Percentiles rank a stretch among this genome's conserved stretches.
phyloP scores from a whole-genome alignment of 2,329 filamentous ascomycete genomes.

The Fusarium beomiforme region DNA sequence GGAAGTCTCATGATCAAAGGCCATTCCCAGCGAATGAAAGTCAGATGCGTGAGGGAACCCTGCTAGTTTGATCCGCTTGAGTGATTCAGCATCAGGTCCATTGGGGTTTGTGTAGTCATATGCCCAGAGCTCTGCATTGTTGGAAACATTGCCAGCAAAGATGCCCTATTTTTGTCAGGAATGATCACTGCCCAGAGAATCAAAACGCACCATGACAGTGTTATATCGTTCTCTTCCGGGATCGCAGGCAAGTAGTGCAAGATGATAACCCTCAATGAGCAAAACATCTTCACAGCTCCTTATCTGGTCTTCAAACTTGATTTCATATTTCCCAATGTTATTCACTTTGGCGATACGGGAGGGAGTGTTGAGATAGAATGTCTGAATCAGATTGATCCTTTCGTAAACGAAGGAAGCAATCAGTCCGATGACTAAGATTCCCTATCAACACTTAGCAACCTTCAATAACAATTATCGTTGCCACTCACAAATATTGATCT shows the following conservation, averaged over 20 bases:
- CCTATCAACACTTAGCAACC: background rate
- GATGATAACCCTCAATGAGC: slow-evolving; percentile 47
- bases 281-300: slow-evolving; percentile 54
- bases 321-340: slow-evolving; percentile 37
- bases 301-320: slow-evolving; percentile 51
- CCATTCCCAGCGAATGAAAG: slow-evolving; percentile 54
- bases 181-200: fast-evolving
- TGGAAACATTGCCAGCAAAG: slow-evolving; percentile 24
- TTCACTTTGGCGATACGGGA: slow-evolving; percentile 42
- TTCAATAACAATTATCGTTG: fast-evolving
- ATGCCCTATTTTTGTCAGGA: slow-evolving; percentile 39
- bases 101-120: slow-evolving; percentile 49
- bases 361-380: slow-evolving; percentile 46
- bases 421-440: slow-evolving; percentile 13
- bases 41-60: slow-evolving; percentile 43
- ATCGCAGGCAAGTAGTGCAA: slow-evolving; percentile 53
- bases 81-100: slow-evolving; percentile 23
- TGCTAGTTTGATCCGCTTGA: slow-evolving; percentile 36
- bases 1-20: slow-evolving; percentile 47
- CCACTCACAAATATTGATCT: slow-evolving; percentile 11
- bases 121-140: slow-evolving; percentile 47
- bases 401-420: slow-evolving; percentile 22
- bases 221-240: slow-evolving; percentile 53
- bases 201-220: slow-evolving; percentile 51
- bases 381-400: slow-evolving; percentile 22